These are phyloP conservation scores for Thyridium curvatum DNA, from an alignment of 2,329 filamentous ascomycete species.

Conservation along the genomic window DNA sequence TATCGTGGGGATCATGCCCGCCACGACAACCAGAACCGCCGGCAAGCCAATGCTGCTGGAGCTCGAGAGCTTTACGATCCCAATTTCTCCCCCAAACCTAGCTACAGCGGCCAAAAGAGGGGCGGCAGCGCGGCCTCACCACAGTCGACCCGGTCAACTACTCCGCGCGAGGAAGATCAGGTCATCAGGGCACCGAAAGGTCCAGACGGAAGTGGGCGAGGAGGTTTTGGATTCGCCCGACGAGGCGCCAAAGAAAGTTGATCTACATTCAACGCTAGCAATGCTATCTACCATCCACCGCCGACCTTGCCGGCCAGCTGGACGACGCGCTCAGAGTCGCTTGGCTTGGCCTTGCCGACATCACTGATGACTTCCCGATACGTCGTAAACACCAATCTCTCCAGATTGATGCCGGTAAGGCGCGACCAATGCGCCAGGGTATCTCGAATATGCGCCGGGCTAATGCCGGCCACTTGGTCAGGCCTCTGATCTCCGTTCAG, in stretches of 20 bases:
- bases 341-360: constrained; percentile 69
- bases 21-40: constrained; percentile 20
- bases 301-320: constrained; percentile 87
- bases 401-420: constrained; percentile 62
- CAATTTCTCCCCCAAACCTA: constrained; percentile 59
- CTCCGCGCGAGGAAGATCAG: constrained; percentile 55
- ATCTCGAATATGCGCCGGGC: constrained; percentile 57
- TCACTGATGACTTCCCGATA: constrained; percentile 93
- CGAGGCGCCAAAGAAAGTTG: constrained; percentile 51
- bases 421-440: constrained; percentile 71
- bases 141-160: constrained; percentile 31
- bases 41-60: constrained; percentile 21
- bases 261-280: constrained; percentile 2
- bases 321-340: constrained; percentile 74
- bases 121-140: constrained; percentile 29
- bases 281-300: constrained; percentile 70
- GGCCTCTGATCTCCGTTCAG: constrained; percentile 16
- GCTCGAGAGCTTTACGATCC: constrained; percentile 72
- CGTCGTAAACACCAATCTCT: constrained; percentile 74
- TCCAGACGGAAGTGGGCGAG: constrained; percentile 69
- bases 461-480: constrained; percentile 53
- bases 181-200: constrained; percentile 70
- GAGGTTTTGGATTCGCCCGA: constrained; percentile 69
- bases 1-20: constrained; percentile 23
- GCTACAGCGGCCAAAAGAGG: constrained; percentile 38